Conservation (phyloP, 106 monocot genomes). For the Phalaenopsis equestris region DNA sequence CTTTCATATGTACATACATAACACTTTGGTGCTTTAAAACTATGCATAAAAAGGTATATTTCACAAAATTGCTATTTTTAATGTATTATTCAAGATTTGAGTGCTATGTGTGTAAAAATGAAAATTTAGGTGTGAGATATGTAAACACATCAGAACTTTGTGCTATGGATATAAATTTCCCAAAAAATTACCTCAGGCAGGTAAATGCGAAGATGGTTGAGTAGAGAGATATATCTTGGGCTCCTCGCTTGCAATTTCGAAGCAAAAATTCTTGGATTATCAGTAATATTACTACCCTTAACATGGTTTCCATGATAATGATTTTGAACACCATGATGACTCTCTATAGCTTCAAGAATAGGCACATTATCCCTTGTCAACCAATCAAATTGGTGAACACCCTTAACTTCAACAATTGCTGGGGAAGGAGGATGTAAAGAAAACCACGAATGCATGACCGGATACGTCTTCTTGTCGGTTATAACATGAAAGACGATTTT, state of each 20-base stretch:
- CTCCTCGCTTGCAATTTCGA: conserved; percentile 74
- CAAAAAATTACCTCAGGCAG: conserved; percentile 68
- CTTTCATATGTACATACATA: too few relatives aligned
- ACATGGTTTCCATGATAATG: conserved; percentile 80
- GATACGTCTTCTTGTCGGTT: conserved; percentile 95
- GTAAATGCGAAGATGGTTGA: conserved; percentile 90
- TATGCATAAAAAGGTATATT: too few relatives aligned
- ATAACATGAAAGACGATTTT: conserved; percentile 93
- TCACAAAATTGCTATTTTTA: too few relatives aligned
- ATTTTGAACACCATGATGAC: conserved; percentile 52
- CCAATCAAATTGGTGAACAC: conserved; percentile 92
- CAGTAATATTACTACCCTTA: conserved; percentile 25
- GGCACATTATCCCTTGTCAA: conserved; percentile 91
- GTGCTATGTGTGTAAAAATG: too few relatives aligned
- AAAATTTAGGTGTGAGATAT: too few relatives aligned
- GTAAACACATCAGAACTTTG: too few relatives aligned
- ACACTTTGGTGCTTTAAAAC: too few relatives aligned
- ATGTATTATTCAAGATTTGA: too few relatives aligned
- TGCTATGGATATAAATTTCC: too few relatives aligned
- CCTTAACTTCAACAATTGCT: conserved; percentile 72
- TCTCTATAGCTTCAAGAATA: conserved; percentile 82
- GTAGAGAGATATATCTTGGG: conserved; percentile 83
- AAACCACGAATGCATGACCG: conserved; percentile 98
- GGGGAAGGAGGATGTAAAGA: conserved; percentile 63
- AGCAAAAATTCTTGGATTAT: conserved; percentile 66